phyloP scores from a whole-genome alignment of 345 rosid species.

The Cardamine occulta region DNA sequence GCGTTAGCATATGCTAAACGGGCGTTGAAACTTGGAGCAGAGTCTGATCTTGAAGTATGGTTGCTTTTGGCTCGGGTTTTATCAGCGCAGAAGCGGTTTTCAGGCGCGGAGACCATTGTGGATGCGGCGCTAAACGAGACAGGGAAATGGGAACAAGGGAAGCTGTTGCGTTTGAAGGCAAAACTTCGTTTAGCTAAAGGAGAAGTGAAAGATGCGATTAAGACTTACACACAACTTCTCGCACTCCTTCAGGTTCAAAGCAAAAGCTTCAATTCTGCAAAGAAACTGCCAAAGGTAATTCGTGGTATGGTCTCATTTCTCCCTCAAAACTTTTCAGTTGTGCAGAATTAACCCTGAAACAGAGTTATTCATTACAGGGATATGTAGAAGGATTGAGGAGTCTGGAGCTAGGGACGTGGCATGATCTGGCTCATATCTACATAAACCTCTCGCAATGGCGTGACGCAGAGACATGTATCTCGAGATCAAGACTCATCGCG shows the following conservation, averaged over 20 bases:
- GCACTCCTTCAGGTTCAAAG: conserved; percentile 75
- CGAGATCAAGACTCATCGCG: conserved; percentile 63
- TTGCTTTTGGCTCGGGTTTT: conserved; percentile 71
- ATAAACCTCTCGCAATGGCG: conserved; percentile 64
- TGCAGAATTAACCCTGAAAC: background rate
- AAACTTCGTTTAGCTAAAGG: conserved; percentile 75
- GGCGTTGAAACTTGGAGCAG: conserved; percentile 61
- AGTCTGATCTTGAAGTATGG: conserved; percentile 67
- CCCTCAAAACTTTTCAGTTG: background rate
- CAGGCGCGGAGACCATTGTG: conserved; percentile 63
- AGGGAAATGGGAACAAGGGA: conserved; percentile 84
- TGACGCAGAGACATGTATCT: conserved; percentile 82
- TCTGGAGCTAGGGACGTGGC: conserved; percentile 78
- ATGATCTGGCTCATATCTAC: conserved; percentile 71
- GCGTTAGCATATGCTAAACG: conserved; percentile 57
- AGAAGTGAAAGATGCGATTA: conserved; percentile 54
- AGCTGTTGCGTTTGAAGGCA: conserved; percentile 74
- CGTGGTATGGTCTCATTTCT: background rate
- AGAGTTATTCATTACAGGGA: conserved; percentile 44
- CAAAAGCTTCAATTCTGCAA: conserved; percentile 54
- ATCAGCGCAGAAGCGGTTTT: conserved; percentile 67
- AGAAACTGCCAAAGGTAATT: conserved; percentile 56
- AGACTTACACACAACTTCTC: conserved; percentile 72
- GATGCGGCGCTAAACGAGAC: conserved; percentile 72
- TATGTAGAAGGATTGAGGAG: conserved; percentile 44